Conservation (phyloP, 768 basidiomycete species). For the Hemileccinum impolitum region DNA sequence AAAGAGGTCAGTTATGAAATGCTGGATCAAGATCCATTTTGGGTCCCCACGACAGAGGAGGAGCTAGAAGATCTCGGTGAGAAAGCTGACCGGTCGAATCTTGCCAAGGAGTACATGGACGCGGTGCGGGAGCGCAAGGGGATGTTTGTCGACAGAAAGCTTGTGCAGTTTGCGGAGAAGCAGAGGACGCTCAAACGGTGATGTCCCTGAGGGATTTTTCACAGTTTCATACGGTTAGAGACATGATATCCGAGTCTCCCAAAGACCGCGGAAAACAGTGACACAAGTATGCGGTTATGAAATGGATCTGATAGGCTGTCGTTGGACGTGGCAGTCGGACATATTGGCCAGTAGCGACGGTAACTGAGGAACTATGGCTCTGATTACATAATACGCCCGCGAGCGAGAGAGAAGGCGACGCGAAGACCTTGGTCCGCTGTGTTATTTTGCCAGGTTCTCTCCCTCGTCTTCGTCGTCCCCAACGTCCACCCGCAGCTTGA, state of each 20-base stretch:
- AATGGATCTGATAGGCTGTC: constrained; percentile 1
- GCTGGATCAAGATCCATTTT: constrained; percentile 92
- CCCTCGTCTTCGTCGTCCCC: constrained; percentile 9
- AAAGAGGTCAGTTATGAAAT: constrained; percentile 75
- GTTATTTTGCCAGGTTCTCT: constrained; percentile 14
- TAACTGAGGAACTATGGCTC: neutral
- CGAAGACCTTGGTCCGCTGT: constrained; percentile 10
- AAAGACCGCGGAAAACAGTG: neutral
- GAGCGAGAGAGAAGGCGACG: constrained; percentile 11
- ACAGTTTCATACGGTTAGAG: no score
- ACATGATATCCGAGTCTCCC: no score
- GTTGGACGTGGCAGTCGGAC: constrained; percentile 8
- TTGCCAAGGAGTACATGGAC: constrained; percentile 95
- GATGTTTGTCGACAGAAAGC: constrained; percentile 92
- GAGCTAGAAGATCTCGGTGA: constrained; percentile 96
- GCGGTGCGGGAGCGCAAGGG: constrained; percentile 88
- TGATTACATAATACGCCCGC: constrained; percentile 26
- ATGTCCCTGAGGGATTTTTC: constrained; percentile 2
- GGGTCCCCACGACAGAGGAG: constrained; percentile 96
- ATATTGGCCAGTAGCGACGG: constrained; percentile 10
- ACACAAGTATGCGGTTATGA: constrained; percentile 7
- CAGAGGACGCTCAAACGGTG: constrained; percentile 82
- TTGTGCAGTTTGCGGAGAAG: constrained; percentile 95
- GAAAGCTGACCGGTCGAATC: constrained; percentile 88
- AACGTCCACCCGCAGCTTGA: constrained; percentile 3